Conservation (phyloP, 305 asterid genomes). For the Plantago coronopus region DNA sequence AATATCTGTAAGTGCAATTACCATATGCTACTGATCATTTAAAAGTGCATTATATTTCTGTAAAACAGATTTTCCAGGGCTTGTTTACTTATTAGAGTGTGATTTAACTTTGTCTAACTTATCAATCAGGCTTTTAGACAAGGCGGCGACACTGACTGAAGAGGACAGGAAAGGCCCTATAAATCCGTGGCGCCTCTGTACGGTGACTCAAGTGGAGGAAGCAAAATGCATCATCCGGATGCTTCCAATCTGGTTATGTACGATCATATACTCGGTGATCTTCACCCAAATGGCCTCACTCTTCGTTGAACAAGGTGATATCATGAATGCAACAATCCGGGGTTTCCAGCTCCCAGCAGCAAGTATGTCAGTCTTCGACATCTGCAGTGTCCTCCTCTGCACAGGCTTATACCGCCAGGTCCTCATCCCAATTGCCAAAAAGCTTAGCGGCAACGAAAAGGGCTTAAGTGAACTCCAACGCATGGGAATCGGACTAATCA, state of each 20-base stretch:
- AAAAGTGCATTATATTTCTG: no score
- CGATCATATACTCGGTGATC: constrained; percentile 67
- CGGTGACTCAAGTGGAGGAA: constrained; percentile 77
- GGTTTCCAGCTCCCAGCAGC: constrained; percentile 64
- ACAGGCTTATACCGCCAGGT: constrained; percentile 52
- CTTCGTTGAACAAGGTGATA: constrained; percentile 74
- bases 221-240: constrained; percentile 65
- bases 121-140: constrained; percentile 50
- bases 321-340: constrained; percentile 45
- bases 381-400: constrained; percentile 59
- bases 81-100: not conserved
- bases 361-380: constrained; percentile 78
- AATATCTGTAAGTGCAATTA: constrained; percentile 38
- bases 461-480: constrained; percentile 74
- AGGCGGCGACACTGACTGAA: constrained; percentile 50
- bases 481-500: constrained; percentile 68
- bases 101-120: not conserved
- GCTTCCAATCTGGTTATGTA: constrained; percentile 73
- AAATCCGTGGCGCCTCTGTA: constrained; percentile 62
- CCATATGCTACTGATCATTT: no score
- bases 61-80: no score
- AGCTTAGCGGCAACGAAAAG: constrained; percentile 45
- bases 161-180: constrained; percentile 27
- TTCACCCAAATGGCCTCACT: constrained; percentile 87
- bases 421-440: constrained; percentile 47